A percentile compares a stretch with the other conserved stretches of the same genome.
Evolutionary conservation across 2,329 filamentous ascomycete genomes (phyloP).

Genomic region (Pseudogymnoascus sp.): DNA sequence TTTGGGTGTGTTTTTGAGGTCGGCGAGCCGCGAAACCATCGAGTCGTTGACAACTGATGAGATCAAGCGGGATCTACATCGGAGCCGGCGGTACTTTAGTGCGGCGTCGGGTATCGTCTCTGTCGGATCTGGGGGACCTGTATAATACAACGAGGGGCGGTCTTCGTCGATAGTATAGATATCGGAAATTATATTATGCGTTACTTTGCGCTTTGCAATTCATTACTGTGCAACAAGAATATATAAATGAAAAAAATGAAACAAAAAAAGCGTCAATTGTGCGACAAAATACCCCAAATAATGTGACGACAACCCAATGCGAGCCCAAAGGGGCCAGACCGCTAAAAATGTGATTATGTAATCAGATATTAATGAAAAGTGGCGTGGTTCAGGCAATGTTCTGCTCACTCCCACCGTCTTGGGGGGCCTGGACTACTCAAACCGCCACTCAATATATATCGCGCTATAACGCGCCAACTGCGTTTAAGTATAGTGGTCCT

Average conservation of each 20-base stretch:
- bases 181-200: neutral
- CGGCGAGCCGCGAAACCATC: neutral
- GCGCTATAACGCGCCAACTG: neutral
- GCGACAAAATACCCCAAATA: neutral
- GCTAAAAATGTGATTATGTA: neutral
- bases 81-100: neutral
- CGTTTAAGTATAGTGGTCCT: neutral
- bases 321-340: neutral
- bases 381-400: neutral
- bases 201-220: neutral
- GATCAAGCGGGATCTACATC: constrained; percentile 4
- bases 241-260: neutral
- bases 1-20: neutral
- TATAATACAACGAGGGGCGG: neutral
- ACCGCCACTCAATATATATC: neutral
- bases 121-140: neutral
- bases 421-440: neutral
- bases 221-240: neutral
- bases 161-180: neutral
- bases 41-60: neutral
- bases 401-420: neutral
- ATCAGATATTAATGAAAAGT: neutral
- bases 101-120: neutral
- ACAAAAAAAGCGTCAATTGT: neutral
- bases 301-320: neutral